Evolutionary conservation across 495 filamentous ascomycete genomes (phyloP).

Genomic region (Mytilinidion resinicola): DNA sequence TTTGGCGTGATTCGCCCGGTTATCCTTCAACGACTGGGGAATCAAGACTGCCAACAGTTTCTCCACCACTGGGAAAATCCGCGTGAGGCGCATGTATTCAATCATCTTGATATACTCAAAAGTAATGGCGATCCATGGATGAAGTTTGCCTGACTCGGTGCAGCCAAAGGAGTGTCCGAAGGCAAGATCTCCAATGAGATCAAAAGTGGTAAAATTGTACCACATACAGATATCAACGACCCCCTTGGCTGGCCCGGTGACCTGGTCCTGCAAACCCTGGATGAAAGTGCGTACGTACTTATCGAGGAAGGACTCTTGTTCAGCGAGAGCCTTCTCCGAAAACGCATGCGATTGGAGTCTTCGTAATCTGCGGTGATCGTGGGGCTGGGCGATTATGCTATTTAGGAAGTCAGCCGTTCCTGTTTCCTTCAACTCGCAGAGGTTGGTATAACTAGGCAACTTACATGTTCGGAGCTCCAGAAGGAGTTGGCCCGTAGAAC

Average conservation of each 20-base stretch:
- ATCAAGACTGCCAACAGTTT: not conserved
- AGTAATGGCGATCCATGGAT: slow-evolving; percentile 51
- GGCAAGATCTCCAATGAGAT: slow-evolving; percentile 54
- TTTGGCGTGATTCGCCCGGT: slow-evolving; percentile 13
- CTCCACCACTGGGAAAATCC: too few relatives aligned
- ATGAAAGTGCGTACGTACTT: slow-evolving; percentile 38
- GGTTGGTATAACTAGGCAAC: too few relatives aligned
- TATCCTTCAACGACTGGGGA: not conserved
- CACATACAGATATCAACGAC: slow-evolving; percentile 46
- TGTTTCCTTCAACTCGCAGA: too few relatives aligned
- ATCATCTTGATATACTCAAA: slow-evolving; percentile 33
- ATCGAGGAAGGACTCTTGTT: slow-evolving; percentile 45
- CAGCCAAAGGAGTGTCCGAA: slow-evolving; percentile 56
- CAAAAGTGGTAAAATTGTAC: slow-evolving; percentile 57
- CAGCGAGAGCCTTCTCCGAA: slow-evolving; percentile 41
- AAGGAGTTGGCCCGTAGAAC: too few relatives aligned
- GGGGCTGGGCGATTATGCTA: too few relatives aligned
- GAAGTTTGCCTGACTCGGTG: slow-evolving; percentile 42
- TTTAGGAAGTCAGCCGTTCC: too few relatives aligned
- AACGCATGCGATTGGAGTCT: slow-evolving; percentile 46
- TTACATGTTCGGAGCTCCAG: too few relatives aligned
- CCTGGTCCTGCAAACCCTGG: slow-evolving; percentile 21
- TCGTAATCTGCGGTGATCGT: slow-evolving; percentile 44
- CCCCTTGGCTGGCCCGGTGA: slow-evolving; percentile 1
- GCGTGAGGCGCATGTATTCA: too few relatives aligned